Conservation (phyloP, 352 stramenopile species). For the Sclerospora graminicola region DNA sequence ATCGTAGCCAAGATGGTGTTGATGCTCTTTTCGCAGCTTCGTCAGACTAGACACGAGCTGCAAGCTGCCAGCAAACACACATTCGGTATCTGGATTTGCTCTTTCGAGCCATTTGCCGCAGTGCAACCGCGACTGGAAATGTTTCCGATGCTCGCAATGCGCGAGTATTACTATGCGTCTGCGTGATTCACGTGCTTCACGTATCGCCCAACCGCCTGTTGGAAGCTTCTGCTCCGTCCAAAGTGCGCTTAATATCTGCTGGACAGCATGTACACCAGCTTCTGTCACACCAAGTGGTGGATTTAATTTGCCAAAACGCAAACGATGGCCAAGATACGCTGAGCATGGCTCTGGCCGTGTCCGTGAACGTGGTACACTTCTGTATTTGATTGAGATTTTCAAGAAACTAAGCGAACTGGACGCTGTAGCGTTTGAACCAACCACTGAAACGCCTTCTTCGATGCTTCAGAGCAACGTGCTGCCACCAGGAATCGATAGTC, state of each 20-base stretch:
- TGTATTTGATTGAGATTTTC: slow-evolving; percentile 74
- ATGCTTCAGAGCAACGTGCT: slow-evolving; percentile 35
- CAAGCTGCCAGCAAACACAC: slow-evolving; percentile 34
- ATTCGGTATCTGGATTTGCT: slow-evolving; percentile 30
- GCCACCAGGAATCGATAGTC: slow-evolving; percentile 36
- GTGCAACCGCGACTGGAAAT: slow-evolving; percentile 50
- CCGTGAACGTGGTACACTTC: slow-evolving; percentile 65
- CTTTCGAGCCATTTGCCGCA: slow-evolving; percentile 51
- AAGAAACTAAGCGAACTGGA: slow-evolving; percentile 74
- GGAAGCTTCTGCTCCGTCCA: slow-evolving; percentile 10
- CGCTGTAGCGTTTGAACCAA: slow-evolving; percentile 36
- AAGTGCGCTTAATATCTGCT: slow-evolving; percentile 6
- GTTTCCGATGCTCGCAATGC: slow-evolving; percentile 61
- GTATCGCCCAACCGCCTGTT: slow-evolving; percentile 17
- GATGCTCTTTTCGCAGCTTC: too few relatives aligned
- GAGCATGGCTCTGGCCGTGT: too few relatives aligned
- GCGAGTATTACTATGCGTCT: slow-evolving; percentile 63
- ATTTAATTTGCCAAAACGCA: slow-evolving; percentile 61
- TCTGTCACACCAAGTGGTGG: slow-evolving; percentile 48
- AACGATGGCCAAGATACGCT: slow-evolving; percentile 73
- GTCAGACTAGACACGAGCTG: too few relatives aligned
- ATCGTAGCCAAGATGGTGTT: too few relatives aligned
- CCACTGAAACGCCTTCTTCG: slow-evolving; percentile 18
- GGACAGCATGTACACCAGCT: slow-evolving; percentile 22
- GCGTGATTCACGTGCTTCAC: slow-evolving; percentile 59